Conservation (phyloP, 306 rosid species). For the Arachis stenosperma region DNA sequence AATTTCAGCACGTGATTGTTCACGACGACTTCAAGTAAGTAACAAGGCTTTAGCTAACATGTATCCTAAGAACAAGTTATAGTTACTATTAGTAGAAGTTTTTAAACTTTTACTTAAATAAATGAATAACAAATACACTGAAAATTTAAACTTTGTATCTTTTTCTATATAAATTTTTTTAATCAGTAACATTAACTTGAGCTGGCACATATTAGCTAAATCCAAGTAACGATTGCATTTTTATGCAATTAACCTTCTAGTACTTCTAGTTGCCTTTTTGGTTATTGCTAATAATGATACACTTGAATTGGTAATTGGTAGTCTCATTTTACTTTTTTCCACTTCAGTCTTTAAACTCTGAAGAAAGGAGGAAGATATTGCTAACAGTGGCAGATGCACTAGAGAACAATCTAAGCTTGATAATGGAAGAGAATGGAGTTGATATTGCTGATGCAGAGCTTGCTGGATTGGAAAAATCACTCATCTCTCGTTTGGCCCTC, state of each 20-base stretch:
- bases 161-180: no score
- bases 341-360: conserved; percentile 53
- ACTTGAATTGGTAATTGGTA: background rate
- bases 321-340: conserved; percentile 9
- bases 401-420: conserved; percentile 61
- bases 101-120: no score
- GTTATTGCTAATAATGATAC: background rate
- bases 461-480: conserved; percentile 66
- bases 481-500: conserved; percentile 76
- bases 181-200: no score
- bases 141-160: no score
- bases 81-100: no score
- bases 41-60: no score
- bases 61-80: no score
- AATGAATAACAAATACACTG: no score
- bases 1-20: conserved; percentile 68
- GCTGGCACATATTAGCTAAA: no score
- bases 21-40: conserved; percentile 68
- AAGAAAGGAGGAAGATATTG: conserved; percentile 75
- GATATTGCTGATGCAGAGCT: conserved; percentile 72
- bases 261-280: background rate
- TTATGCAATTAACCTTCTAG: background rate
- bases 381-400: conserved; percentile 72
- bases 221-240: background rate
- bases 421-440: conserved; percentile 62